Percentiles rank a stretch among this genome's conserved stretches.
phyloP scores from a whole-genome alignment of 2,329 filamentous ascomycete species.

The Ophiostoma pallidulum region DNA sequence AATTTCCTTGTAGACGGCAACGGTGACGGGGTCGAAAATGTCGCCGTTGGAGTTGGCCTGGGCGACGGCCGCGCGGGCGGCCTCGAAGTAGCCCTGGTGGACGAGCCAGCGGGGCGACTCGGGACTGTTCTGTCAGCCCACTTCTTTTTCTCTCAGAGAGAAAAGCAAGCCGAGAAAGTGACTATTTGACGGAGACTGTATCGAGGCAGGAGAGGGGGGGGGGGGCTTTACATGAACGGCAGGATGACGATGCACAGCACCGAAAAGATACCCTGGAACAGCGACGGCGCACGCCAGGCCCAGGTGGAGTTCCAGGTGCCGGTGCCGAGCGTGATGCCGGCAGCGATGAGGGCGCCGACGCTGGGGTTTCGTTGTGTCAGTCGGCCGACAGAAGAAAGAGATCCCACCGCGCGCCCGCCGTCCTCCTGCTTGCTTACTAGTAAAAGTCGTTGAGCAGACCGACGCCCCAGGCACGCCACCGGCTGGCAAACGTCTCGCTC shows the following conservation, averaged over 20 bases:
- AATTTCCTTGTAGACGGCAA: constrained; percentile 35
- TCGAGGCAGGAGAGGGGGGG: no score
- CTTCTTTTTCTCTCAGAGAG: no score
- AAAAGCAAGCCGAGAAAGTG: no score
- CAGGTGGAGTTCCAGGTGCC: constrained; percentile 18
- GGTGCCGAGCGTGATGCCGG: constrained; percentile 32
- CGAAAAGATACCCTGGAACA: constrained; percentile 18
- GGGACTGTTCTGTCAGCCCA: constrained; percentile 21
- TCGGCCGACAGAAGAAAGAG: no score
- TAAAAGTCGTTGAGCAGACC: constrained; percentile 23
- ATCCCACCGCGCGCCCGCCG: no score
- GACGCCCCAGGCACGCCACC: constrained; percentile 35
- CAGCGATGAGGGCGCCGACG: constrained; percentile 35
- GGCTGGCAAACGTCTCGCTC: constrained; percentile 37
- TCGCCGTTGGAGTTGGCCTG: constrained; percentile 36
- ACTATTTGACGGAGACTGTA: no score
- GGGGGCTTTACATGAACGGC: constrained; percentile 10
- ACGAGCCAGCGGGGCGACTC: constrained; percentile 41
- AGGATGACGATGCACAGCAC: constrained; percentile 15
- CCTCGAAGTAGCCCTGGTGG: constrained; percentile 30
- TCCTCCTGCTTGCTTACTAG: constrained; percentile 23
- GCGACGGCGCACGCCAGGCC: constrained; percentile 18
- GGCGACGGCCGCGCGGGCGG: constrained; percentile 32
- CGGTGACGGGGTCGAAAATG: constrained; percentile 27
- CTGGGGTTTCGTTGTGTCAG: no score